Evolutionary conservation across 495 filamentous ascomycete species (phyloP).

Genomic region (Penicillium robsamsonii): DNA sequence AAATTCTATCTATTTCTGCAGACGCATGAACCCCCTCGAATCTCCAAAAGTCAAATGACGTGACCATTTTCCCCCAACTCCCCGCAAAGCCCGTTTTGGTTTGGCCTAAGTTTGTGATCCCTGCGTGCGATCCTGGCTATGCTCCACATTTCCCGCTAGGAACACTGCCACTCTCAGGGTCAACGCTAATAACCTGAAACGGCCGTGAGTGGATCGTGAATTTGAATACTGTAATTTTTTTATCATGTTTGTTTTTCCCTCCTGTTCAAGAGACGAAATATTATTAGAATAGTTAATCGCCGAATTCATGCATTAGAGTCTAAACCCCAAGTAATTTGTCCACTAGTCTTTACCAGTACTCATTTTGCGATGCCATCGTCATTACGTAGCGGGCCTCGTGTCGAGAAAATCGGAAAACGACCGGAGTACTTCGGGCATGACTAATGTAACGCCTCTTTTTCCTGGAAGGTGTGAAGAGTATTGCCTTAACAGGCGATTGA

Average conservation of each 20-base stretch:
- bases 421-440: slow-evolving; percentile 17
- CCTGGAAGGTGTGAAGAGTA: not conserved
- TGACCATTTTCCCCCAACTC: slow-evolving; percentile 11
- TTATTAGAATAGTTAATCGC: not conserved
- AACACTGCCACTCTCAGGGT: slow-evolving; percentile 41
- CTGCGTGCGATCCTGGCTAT: slow-evolving; percentile 39
- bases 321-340: slow-evolving; percentile 1
- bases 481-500: slow-evolving; percentile 6
- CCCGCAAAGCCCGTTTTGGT: slow-evolving; percentile 33
- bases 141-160: slow-evolving; percentile 27
- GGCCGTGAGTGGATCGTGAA: slow-evolving; percentile 9
- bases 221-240: not conserved
- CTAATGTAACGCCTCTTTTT: slow-evolving; percentile 5
- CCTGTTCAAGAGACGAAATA: not conserved
- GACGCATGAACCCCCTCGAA: not conserved
- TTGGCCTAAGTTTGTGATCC: slow-evolving; percentile 23
- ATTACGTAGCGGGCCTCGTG: slow-evolving; percentile 9
- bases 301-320: not conserved
- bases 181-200: slow-evolving; percentile 41
- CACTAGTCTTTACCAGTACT: not conserved
- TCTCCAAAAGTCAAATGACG: slow-evolving; percentile 9
- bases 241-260: not conserved
- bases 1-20: too few relatives aligned
- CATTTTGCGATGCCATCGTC: not conserved
- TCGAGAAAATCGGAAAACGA: slow-evolving; percentile 10